These are phyloP conservation scores for Kodamaea leandrae DNA, from an alignment of 805 yeast species.

Conservation along the genomic window DNA sequence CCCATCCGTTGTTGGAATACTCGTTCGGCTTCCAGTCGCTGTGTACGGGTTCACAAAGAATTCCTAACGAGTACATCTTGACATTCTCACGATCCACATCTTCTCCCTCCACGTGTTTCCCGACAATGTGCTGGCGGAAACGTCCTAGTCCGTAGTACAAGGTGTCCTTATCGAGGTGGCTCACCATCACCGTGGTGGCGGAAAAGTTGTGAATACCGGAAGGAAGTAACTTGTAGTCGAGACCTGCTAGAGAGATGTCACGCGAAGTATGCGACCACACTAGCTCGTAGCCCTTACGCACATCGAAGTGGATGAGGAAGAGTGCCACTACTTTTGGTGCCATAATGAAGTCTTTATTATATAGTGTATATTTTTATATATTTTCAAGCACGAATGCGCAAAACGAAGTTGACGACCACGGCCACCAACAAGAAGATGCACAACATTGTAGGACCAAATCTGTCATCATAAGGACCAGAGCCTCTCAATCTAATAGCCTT, in stretches of 20 bases:
- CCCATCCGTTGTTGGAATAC: slow-evolving; percentile 42
- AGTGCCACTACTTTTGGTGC: slow-evolving; percentile 30
- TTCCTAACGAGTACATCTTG: slow-evolving; percentile 63
- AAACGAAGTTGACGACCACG: slow-evolving; percentile 85
- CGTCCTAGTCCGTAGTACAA: slow-evolving; percentile 36
- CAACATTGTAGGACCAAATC: slow-evolving; percentile 97
- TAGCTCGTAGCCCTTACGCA: slow-evolving; percentile 33
- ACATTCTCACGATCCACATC: slow-evolving; percentile 29
- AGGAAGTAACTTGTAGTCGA: slow-evolving; percentile 40
- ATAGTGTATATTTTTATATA: slow-evolving; percentile 1
- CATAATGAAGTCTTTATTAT: neutral
- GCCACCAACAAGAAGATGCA: slow-evolving; percentile 92
- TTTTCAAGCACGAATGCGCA: slow-evolving; percentile 62
- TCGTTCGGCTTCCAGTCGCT: slow-evolving; percentile 40
- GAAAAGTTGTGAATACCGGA: slow-evolving; percentile 39
- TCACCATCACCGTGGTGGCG: slow-evolving; percentile 29
- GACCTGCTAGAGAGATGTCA: slow-evolving; percentile 26
- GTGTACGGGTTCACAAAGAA: slow-evolving; percentile 47
- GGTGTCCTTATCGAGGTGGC: slow-evolving; percentile 23
- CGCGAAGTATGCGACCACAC: slow-evolving; percentile 31
- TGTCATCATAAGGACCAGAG: slow-evolving; percentile 98
- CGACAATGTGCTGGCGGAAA: slow-evolving; percentile 24
- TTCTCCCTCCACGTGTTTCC: slow-evolving; percentile 9
- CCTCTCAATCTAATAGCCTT: slow-evolving; percentile 97
- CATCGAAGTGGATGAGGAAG: slow-evolving; percentile 38